These are phyloP conservation scores for Capniomyces stellatus DNA, from an alignment of 371 early-diverging fungal genomes.

Conservation along the genomic window DNA sequence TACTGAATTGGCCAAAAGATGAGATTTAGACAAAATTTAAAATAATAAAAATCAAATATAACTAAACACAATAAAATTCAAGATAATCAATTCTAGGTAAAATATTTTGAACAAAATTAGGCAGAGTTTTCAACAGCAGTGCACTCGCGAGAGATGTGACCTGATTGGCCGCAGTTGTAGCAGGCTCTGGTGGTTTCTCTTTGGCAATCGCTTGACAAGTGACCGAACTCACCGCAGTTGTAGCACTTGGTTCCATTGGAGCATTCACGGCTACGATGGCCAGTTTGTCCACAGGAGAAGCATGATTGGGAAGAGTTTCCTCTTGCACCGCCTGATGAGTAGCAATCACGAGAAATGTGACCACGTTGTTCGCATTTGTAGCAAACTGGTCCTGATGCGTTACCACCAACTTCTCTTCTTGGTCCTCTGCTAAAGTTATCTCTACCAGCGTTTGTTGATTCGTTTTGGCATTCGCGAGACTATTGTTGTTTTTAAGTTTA, in stretches of 20 bases:
- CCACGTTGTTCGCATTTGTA: conserved; percentile 34
- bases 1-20: no score
- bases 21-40: not conserved
- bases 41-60: not conserved
- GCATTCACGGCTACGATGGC: conserved; percentile 35
- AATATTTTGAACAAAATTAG: conserved; percentile 9
- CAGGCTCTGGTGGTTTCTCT: conserved; percentile 19
- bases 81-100: conserved; percentile 3
- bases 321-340: not conserved
- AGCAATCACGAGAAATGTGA: conserved; percentile 13
- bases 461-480: conserved; percentile 8
- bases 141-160: conserved; percentile 38
- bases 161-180: conserved; percentile 46
- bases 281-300: conserved; percentile 42
- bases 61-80: not conserved
- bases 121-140: not conserved
- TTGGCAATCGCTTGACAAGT: conserved; percentile 3
- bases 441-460: not conserved
- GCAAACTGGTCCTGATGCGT: conserved; percentile 18
- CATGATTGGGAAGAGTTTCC: conserved; percentile 14
- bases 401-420: conserved; percentile 6
- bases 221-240: conserved; percentile 9
- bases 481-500: conserved; percentile 8
- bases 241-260: conserved; percentile 12
- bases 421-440: conserved; percentile 3